Evolutionary conservation across 768 basidiomycete genomes (phyloP).

Genomic region (Omphalotus guepiniiformis): DNA sequence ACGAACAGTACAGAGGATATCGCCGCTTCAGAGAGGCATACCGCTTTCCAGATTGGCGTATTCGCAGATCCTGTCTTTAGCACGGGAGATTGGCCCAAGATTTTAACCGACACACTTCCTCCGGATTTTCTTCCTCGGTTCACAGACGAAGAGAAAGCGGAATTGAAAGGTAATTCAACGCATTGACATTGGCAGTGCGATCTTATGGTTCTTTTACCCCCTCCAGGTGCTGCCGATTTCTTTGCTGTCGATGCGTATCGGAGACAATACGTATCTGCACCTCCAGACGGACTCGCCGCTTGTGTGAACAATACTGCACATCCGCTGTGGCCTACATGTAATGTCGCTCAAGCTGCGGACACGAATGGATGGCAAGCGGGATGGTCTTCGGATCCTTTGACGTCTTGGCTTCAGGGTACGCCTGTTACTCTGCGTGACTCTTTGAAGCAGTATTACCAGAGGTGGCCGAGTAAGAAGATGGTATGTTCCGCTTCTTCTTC

Average conservation of each 20-base stretch:
- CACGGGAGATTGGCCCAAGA: slow-evolving; percentile 48
- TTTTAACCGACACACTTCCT: slow-evolving; percentile 45
- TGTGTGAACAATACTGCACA: slow-evolving; percentile 40
- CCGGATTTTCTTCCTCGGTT: slow-evolving; percentile 44
- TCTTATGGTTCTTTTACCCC: not conserved
- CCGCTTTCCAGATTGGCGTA: slow-evolving; percentile 45
- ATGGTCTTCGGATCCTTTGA: slow-evolving; percentile 37
- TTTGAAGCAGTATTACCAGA: slow-evolving; percentile 29
- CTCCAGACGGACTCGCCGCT: slow-evolving; percentile 38
- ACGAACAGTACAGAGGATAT: slow-evolving; percentile 39
- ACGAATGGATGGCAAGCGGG: slow-evolving; percentile 46
- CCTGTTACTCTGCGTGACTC: slow-evolving; percentile 34
- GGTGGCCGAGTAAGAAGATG: slow-evolving; percentile 45
- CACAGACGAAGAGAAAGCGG: slow-evolving; percentile 40
- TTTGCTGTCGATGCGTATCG: slow-evolving; percentile 49
- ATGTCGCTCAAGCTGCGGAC: slow-evolving; percentile 34
- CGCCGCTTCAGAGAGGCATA: slow-evolving; percentile 43
- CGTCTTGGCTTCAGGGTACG: slow-evolving; percentile 40
- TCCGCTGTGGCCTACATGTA: slow-evolving; percentile 49
- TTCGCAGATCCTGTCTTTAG: slow-evolving; percentile 48
- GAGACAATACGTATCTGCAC: slow-evolving; percentile 36
- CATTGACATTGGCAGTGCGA: not conserved
- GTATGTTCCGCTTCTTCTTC: slow-evolving; percentile 19
- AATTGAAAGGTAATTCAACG: slow-evolving; percentile 30
- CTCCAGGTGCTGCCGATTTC: slow-evolving; percentile 45